These are phyloP conservation scores for Claviceps africana DNA, from an alignment of 2,329 filamentous ascomycete genomes.

Conservation along the genomic window DNA sequence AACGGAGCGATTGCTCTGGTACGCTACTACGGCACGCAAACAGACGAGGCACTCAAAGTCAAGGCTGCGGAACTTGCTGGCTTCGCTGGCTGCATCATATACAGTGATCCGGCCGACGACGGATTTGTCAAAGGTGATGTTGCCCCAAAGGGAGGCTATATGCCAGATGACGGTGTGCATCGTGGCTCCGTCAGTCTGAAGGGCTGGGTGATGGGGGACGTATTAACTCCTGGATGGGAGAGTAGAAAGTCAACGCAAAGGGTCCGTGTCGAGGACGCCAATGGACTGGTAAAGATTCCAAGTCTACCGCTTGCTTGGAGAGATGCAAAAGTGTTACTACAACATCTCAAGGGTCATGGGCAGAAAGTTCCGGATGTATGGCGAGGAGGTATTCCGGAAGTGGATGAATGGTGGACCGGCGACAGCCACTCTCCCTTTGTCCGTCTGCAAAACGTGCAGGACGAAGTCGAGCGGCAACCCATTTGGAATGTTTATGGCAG, in stretches of 20 bases:
- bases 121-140: constrained; percentile 60
- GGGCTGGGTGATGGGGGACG: constrained; percentile 77
- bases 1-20: constrained; percentile 75
- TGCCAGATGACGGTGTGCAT: constrained; percentile 72
- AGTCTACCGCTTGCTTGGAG: constrained; percentile 83
- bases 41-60: constrained; percentile 65
- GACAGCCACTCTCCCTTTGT: constrained; percentile 61
- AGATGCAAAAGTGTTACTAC: constrained; percentile 68
- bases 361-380: constrained; percentile 54
- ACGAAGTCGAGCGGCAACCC: constrained; percentile 65
- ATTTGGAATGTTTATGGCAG: constrained; percentile 88
- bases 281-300: constrained; percentile 67
- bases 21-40: constrained; percentile 61
- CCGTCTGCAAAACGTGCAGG: constrained; percentile 72
- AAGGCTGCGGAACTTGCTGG: constrained; percentile 81
- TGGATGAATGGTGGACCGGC: constrained; percentile 76
- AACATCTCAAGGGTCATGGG: constrained; percentile 63
- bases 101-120: constrained; percentile 78
- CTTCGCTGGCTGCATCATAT: constrained; percentile 77
- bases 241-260: constrained; percentile 53
- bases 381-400: constrained; percentile 62
- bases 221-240: constrained; percentile 79
- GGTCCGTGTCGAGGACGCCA: constrained; percentile 53
- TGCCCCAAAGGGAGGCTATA: constrained; percentile 64
- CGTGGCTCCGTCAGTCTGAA: constrained; percentile 67